Percentiles rank a stretch among this genome's conserved stretches.
These are phyloP conservation scores for Exophiala lecanii-corni DNA, from an alignment of 2,329 filamentous ascomycete species.

Conservation along the genomic window DNA sequence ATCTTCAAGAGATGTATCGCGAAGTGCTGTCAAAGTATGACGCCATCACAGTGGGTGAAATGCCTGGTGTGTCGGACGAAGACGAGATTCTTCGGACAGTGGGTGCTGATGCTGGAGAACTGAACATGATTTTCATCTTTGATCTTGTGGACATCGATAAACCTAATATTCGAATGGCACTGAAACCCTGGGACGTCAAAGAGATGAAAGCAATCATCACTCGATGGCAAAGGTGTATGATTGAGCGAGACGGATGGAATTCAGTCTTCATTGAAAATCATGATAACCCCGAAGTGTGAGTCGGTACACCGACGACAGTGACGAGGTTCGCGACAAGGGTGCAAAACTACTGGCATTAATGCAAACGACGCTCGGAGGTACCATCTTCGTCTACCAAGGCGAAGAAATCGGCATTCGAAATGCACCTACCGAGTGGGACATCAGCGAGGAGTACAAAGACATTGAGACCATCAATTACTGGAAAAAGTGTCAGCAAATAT, in stretches of 20 bases:
- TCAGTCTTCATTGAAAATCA: conserved; percentile 52
- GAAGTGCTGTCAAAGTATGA: conserved; percentile 35
- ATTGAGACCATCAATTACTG: conserved; percentile 58
- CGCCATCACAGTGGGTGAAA: conserved; percentile 40
- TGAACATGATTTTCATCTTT: conserved; percentile 42
- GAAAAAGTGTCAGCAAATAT: conserved; percentile 36
- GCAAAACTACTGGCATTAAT: conserved; percentile 47
- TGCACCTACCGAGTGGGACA: conserved; percentile 55
- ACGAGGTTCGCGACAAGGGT: conserved; percentile 41
- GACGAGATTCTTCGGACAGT: conserved; percentile 37
- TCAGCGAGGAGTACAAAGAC: conserved; percentile 63
- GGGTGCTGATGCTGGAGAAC: conserved; percentile 30
- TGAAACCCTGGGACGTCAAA: conserved; percentile 38
- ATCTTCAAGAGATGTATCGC: conserved; percentile 34
- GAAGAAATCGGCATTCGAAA: conserved; percentile 66
- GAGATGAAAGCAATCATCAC: conserved; percentile 39
- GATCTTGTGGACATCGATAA: conserved; percentile 33
- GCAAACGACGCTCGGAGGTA: conserved; percentile 47
- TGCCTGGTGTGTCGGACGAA: conserved; percentile 33
- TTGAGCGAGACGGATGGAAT: conserved; percentile 48
- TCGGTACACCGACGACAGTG: conserved; percentile 45
- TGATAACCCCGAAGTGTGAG: conserved; percentile 49
- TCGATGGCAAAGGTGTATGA: conserved; percentile 47
- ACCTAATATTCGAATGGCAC: conserved; percentile 29
- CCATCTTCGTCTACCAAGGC: conserved; percentile 65